Percentiles rank a stretch among this genome's conserved stretches.
Conservation (phyloP, 768 basidiomycete genomes). For the Amanita fuliginea region DNA sequence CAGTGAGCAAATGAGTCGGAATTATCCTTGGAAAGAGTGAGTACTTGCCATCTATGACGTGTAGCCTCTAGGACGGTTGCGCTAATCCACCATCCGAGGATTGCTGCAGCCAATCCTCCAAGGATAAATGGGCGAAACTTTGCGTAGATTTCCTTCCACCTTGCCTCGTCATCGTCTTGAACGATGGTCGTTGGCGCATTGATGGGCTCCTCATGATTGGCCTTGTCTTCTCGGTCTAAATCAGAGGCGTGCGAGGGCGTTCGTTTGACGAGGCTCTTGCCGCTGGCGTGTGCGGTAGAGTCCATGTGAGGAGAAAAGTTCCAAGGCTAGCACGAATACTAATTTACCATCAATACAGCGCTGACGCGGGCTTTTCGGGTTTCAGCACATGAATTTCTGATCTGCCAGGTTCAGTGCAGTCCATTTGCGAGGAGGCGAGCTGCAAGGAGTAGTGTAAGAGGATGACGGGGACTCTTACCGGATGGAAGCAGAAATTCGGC, state of each 20-base stretch:
- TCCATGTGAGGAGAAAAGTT: background rate
- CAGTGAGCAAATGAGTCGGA: no score
- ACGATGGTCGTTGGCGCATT: background rate
- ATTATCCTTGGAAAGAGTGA: background rate
- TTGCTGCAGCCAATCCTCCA: conserved; percentile 40
- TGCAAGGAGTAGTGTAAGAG: no score
- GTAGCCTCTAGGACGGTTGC: conserved; percentile 58
- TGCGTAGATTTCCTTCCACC: conserved; percentile 7
- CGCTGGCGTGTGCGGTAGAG: background rate
- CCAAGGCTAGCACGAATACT: background rate
- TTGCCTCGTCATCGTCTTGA: background rate
- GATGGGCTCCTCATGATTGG: no score
- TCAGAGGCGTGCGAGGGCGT: conserved; percentile 9
- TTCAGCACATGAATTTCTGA: conserved; percentile 83
- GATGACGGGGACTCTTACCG: no score
- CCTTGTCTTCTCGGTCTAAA: background rate
- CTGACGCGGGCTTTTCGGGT: conserved; percentile 43
- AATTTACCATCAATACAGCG: conserved; percentile 27
- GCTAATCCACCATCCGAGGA: conserved; percentile 83
- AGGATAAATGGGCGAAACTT: conserved; percentile 35
- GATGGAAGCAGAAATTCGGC: no score
- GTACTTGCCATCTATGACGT: conserved; percentile 59
- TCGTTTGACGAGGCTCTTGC: conserved; percentile 9
- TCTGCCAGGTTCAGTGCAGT: conserved; percentile 50
- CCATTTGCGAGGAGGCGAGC: conserved; percentile 1